Evolutionary conservation across 257 asterid species (phyloP).

Genomic region (Petunia secreta): DNA sequence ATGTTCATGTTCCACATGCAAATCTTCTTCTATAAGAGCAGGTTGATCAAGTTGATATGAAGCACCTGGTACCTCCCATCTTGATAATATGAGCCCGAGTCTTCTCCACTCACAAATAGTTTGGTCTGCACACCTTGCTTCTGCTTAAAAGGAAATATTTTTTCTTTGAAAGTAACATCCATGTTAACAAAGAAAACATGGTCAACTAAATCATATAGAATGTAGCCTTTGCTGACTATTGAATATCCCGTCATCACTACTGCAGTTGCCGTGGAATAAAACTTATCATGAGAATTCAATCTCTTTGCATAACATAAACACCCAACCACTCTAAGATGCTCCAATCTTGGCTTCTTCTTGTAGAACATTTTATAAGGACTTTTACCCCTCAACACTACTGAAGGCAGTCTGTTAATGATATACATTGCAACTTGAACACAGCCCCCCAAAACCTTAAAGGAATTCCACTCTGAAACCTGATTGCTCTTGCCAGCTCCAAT

Average conservation of each 20-base stretch:
- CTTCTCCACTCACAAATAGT: neutral
- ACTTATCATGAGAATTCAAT: neutral
- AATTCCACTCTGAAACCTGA: too few species aligned
- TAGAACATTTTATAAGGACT: neutral
- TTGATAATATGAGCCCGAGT: neutral
- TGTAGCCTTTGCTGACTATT: neutral
- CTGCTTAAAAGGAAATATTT: neutral
- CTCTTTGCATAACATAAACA: neutral
- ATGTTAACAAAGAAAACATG: too few species aligned
- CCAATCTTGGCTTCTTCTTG: neutral
- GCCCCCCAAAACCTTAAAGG: too few species aligned
- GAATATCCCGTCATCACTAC: neutral
- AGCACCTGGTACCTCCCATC: neutral
- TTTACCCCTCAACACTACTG: neutral
- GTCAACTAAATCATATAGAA: neutral
- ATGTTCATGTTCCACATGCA: neutral
- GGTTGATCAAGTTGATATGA: neutral
- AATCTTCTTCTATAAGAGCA: neutral
- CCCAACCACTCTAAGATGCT: neutral
- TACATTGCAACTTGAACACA: neutral
- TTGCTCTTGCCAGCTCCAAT: too few species aligned
- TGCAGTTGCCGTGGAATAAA: neutral
- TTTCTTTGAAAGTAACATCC: too few species aligned
- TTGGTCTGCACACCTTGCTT: neutral
- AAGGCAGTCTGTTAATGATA: neutral